Percentiles rank a stretch among this genome's conserved stretches.
Conservation (phyloP, 1,139 yeast genomes). For the Kodamaea anthophila region DNA sequence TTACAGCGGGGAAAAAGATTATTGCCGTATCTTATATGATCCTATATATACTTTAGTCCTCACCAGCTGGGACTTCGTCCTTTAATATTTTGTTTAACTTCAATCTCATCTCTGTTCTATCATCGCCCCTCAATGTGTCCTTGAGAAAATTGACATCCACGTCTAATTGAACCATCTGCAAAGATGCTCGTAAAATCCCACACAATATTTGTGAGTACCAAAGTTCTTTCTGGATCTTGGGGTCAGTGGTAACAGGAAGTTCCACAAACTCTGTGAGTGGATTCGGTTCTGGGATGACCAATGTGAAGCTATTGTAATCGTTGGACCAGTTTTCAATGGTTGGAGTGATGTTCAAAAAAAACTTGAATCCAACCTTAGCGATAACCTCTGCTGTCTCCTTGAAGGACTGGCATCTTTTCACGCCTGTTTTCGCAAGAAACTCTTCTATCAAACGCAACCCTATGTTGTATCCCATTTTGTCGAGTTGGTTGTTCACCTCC, state of each 20-base stretch:
- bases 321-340: conserved; percentile 68
- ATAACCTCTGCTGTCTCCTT: conserved; percentile 85
- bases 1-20: background rate
- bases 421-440: conserved; percentile 79
- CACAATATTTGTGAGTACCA: conserved; percentile 92
- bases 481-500: conserved; percentile 78
- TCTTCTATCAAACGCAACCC: conserved; percentile 91
- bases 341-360: conserved; percentile 81
- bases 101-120: conserved; percentile 71
- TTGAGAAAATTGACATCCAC: conserved; percentile 77
- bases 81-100: conserved; percentile 67
- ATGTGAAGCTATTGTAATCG: conserved; percentile 69
- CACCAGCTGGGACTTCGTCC: conserved; percentile 97
- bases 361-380: conserved; percentile 81
- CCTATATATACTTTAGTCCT: conserved; percentile 44
- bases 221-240: conserved; percentile 61
- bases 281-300: conserved; percentile 66
- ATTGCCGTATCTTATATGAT: background rate
- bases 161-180: conserved; percentile 94
- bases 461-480: conserved; percentile 91
- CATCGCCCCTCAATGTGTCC: conserved; percentile 81
- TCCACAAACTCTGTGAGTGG: conserved; percentile 96
- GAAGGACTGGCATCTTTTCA: conserved; percentile 74
- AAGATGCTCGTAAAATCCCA: conserved; percentile 86
- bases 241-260: conserved; percentile 59